Evolutionary conservation across 2,329 filamentous ascomycete species (phyloP), one percentile per base, ranked within the genome.

Genomic region (Cyphellophora attinorum): DNA sequence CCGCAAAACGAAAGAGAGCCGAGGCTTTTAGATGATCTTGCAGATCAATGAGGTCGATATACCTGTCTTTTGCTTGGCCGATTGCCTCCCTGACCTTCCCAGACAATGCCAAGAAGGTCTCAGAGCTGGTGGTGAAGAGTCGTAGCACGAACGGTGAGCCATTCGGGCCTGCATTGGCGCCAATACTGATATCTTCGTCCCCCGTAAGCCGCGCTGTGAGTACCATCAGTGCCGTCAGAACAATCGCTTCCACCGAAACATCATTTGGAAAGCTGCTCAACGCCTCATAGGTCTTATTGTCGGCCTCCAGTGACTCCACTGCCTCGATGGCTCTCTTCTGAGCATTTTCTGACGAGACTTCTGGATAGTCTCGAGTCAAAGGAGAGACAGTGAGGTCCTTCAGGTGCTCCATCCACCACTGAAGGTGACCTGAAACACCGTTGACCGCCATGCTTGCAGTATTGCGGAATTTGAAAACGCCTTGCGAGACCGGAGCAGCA

Each of bases 181-280:
- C 64, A 35, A 67, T 51, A 19, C 61, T 60, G 40, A 67, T 65
- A 44, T 67, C 64, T 42, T 67, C 64, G 39, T 67, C 64, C 12
- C 64, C 64, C 11, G 63, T 67, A 44, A 67, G 49, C 39, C 64
- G 59, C 40, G 57, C 57, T 14, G 63, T 61, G 29, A 67, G 50
- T 32, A 64, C 52, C 3, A 64, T 52, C 30, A 64, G 61, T 13
- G 62, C 60, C 14, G 62, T 56, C 39, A 67, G 46, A 30, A 67
- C 52, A 27, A 64, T 51, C 3, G 55, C 59, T 34, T 64, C 64
- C 1, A 50, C 42, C 3, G 60, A 56, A 12, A 51, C 45, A 18
- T 57, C 40, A 34, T 51, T 40, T 23, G 55, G 50, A 39, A 65
- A 42, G 39, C 59, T 60, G 38, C 61, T 47, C 29, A 66, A 34